Base-by-base conservation (phyloP, 495 filamentous ascomycete genomes). In the Podospora pseudoanserina region DNA sequence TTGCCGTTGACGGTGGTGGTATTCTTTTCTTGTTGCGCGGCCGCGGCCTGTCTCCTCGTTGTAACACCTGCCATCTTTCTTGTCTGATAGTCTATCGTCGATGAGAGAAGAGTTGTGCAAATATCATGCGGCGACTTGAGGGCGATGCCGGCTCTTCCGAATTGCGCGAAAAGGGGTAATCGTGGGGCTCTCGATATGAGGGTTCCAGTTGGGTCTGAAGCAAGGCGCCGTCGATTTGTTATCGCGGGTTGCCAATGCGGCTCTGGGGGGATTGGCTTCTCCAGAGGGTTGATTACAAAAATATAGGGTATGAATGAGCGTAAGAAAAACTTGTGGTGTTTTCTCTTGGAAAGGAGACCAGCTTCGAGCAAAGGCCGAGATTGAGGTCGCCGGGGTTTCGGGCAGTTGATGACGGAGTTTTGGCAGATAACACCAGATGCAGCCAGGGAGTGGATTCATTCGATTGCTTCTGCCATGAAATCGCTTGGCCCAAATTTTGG, bases 31-130 rank as follows among this genome's bases (percentile, higher is more conserved):
- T 73, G 64, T 32, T 65, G 63, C 13, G 57, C 65, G 2, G 71
- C 60, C 4, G 68, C 72, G 9, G 71, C 73, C 67, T 70, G 67
- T 56, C 70, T 71, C 39, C 73, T 71, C 18, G 68, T 75, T 58
- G 60, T 71, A 63, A 71, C 63, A 70, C 71, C 71, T 16, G 73
- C 63, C 73, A 75, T 75, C 73, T 71, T 75, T 28, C 30, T 70
- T 54, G 60, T 58, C 54, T 70, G 7, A 19, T 60, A 9, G 32
- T 27, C 26, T 53, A 30, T 68, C 55, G 64, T 65, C 27, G 59
- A 49, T 32, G 53, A 44, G 30, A 34, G 60, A 34, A 9, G 20
- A 34, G n/a, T 63, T 3, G 34, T 63, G 20, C 2, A 3, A 49
- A 49, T 49, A 49, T 49, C 39, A 49, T 49, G 39, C 39, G 39